A percentile compares a stretch with the other conserved stretches of the same genome.
These are phyloP conservation scores for Beauveria caledonica DNA, from an alignment of 2,329 filamentous ascomycete genomes.

Conservation along the genomic window DNA sequence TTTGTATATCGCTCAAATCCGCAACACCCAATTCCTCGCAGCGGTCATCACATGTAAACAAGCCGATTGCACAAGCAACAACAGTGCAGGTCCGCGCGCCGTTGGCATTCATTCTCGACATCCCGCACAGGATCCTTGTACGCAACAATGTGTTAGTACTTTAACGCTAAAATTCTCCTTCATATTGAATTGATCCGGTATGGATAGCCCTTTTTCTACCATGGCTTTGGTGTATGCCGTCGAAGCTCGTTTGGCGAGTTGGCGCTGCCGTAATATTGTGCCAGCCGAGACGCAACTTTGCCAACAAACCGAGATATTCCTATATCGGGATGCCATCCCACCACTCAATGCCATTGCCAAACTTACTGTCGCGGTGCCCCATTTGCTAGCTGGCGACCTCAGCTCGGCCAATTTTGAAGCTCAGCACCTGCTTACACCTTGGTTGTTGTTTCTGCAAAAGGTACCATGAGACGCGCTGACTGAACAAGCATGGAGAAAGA, in stretches of 20 bases:
- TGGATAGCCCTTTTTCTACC: too few relatives aligned
- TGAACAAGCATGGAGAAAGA: slow-evolving; percentile 27
- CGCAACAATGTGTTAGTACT: background rate
- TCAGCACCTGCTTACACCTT: background rate
- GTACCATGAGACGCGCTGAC: slow-evolving; percentile 3
- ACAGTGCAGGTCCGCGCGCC: too few relatives aligned
- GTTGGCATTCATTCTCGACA: background rate
- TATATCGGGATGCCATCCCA: slow-evolving; percentile 9
- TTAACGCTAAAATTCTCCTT: background rate
- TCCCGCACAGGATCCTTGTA: background rate
- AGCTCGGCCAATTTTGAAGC: background rate
- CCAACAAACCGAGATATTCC: slow-evolving; percentile 10
- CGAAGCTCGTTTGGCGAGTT: background rate
- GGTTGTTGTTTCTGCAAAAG: background rate
- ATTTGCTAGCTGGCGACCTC: background rate
- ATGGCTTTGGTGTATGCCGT: background rate
- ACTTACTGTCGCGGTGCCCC: background rate
- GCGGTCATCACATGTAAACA: background rate
- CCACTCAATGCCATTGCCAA: background rate
- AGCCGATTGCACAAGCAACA: background rate
- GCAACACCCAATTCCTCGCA: background rate
- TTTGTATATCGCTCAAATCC: background rate
- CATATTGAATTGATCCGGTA: background rate
- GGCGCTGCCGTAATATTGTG: background rate
- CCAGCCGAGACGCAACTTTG: background rate